Conservation (phyloP, 306 rosid genomes). For the Ziziphus jujuba region DNA sequence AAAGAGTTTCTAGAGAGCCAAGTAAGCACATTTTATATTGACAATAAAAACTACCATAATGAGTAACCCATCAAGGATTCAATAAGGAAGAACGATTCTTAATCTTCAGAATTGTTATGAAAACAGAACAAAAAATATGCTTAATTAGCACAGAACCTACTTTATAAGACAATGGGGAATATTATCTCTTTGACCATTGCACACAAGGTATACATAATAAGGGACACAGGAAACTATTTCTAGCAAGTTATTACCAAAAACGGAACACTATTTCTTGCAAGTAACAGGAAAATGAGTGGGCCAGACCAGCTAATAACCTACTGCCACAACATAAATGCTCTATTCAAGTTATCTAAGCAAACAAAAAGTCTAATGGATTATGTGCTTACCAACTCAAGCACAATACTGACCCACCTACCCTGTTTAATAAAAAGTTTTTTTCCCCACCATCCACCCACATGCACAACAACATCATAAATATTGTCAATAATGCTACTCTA, state of each 20-base stretch:
- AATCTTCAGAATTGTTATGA: no score
- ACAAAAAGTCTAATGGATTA: not conserved
- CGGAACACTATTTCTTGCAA: not conserved
- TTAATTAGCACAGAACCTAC: no score
- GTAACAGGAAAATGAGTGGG: not conserved
- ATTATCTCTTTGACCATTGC: not conserved
- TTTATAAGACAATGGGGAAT: not conserved
- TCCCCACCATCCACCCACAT: constrained; percentile 28
- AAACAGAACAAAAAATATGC: no score
- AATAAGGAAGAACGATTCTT: no score
- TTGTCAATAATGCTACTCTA: constrained; percentile 1
- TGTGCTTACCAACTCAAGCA: constrained; percentile 9
- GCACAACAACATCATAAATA: constrained; percentile 21
- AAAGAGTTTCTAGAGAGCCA: no score
- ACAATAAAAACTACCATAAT: no score
- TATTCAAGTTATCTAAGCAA: not conserved
- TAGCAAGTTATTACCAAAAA: no score
- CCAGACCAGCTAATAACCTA: not conserved
- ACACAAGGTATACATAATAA: not conserved
- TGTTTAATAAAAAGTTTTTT: constrained; percentile 8
- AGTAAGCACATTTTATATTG: no score
- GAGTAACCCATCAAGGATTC: no score
- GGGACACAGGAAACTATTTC: not conserved
- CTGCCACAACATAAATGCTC: not conserved
- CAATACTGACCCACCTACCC: constrained; percentile 6